Evolutionary conservation across 768 basidiomycete species (phyloP), one percentile per base, ranked within the genome.

Genomic region (Russula sp.): DNA sequence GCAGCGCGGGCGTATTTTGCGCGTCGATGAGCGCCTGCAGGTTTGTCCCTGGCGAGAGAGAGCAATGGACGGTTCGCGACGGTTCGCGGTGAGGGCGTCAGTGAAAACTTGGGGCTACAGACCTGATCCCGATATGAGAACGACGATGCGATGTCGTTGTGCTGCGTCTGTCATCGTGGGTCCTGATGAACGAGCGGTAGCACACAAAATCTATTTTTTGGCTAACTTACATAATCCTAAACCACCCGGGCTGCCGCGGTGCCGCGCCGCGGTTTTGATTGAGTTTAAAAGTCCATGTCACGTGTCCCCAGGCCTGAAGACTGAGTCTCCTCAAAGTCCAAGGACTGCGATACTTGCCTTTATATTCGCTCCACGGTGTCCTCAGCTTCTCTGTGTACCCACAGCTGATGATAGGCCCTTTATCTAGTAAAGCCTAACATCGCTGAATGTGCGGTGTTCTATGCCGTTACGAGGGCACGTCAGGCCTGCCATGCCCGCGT

Each of bases 11-110:
- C 0, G 91, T 90, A 68, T 84, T 79, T 68, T 83, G 82, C 13
- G 94, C 92, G 75, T 98, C 89, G 70, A 99, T 90, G 64, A 98
- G 83, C 1, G 97, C 96, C 76, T 98, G 94, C 11, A 99, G 85
- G 75, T 99, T 99, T 27, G 91, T 89, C 47, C 97, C 96, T 98
- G 67, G 37, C 40, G 52, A 35, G 56, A 42, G 56, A 55, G 32
- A 51, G 60, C 10, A 57, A 7, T 18, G 34, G 42, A 66, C 55
- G 35, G 50, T 40, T 42, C 35, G 55, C 49, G 54, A 13, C 32
- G 55, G 39, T 40, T 11, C 39, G 13, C 39, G 13, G 39, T 40
- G 39, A 13, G 27, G 27, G 27, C 27, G 27, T 27, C 27, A 27
- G 27, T 27, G 27, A 16, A 27, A 52, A 31, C 51, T 11, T 34